phyloP scores from a whole-genome alignment of 2,329 filamentous ascomycete genomes.

The Botrytis sinoallii region DNA sequence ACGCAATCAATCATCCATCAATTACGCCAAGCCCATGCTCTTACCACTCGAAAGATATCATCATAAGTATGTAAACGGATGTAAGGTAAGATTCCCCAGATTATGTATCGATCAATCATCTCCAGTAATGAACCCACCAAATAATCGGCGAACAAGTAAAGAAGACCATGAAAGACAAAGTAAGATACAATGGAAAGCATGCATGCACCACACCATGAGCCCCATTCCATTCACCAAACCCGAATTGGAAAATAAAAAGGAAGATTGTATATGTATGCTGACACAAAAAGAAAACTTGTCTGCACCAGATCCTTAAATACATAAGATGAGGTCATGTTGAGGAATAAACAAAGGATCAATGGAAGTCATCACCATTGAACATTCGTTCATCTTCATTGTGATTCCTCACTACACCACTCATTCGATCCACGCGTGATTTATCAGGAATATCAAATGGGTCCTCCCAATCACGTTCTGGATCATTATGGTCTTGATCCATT shows the following conservation, averaged over 20 bases:
- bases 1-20: background rate
- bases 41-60: background rate
- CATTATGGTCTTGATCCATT: slow-evolving; percentile 58
- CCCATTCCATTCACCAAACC: background rate
- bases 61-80: background rate
- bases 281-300: background rate
- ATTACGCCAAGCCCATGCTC: slow-evolving; percentile 13
- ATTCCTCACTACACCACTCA: slow-evolving; percentile 62
- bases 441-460: slow-evolving; percentile 45
- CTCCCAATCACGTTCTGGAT: slow-evolving; percentile 39
- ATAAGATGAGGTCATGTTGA: slow-evolving; percentile 17
- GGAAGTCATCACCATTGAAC: slow-evolving; percentile 61
- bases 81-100: background rate
- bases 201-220: slow-evolving; percentile 1
- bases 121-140: background rate
- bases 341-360: slow-evolving; percentile 49
- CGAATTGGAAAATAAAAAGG: background rate
- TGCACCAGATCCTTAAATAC: slow-evolving; percentile 8
- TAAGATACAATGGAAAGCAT: slow-evolving; percentile 1
- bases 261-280: slow-evolving; percentile 12
- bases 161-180: slow-evolving; percentile 4
- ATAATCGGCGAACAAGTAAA: background rate
- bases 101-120: background rate
- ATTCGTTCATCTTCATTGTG: slow-evolving; percentile 57
- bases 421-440: slow-evolving; percentile 49